Percentiles rank a stretch among this genome's conserved stretches.
Evolutionary conservation across 805 yeast species (phyloP).

Genomic region (Zygosaccharomyces gambellarensis): DNA sequence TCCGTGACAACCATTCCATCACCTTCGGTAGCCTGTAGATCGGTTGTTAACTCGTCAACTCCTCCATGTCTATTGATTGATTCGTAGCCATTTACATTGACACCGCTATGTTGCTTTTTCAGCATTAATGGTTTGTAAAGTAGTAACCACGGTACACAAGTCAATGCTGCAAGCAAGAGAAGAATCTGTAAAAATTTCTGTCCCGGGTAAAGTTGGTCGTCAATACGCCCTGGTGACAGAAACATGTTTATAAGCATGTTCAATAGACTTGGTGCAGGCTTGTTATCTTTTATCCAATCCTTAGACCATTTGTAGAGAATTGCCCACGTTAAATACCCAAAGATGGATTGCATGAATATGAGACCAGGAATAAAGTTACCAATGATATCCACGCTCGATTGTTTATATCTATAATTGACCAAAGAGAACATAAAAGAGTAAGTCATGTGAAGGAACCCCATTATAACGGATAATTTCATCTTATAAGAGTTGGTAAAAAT

Average conservation of each 20-base stretch:
- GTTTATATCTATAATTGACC: constrained; percentile 68
- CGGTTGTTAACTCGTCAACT: constrained; percentile 14
- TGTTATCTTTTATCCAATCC: constrained; percentile 76
- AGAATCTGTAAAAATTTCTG: constrained; percentile 73
- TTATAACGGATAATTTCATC: constrained; percentile 90
- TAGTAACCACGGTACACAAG: constrained; percentile 90
- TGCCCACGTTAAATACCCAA: constrained; percentile 82
- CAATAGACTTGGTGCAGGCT: constrained; percentile 86
- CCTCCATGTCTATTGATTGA: constrained; percentile 26
- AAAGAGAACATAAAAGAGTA: constrained; percentile 82
- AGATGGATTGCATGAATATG: constrained; percentile 91
- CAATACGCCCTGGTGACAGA: constrained; percentile 83
- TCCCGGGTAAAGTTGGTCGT: constrained; percentile 72
- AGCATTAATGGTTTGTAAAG: constrained; percentile 76
- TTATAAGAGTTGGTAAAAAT: constrained; percentile 92
- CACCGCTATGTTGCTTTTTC: constrained; percentile 47
- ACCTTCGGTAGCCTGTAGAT: constrained; percentile 35
- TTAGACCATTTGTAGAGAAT: constrained; percentile 92
- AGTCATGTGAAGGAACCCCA: constrained; percentile 94
- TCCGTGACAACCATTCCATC: constrained; percentile 44
- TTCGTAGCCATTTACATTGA: constrained; percentile 40
- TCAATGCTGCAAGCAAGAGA: constrained; percentile 67
- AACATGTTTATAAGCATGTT: constrained; percentile 97
- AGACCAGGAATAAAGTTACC: constrained; percentile 95
- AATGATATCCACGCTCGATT: constrained; percentile 69